Base-by-base conservation (phyloP, 331 rosid species). In the Malus hybrid region DNA sequence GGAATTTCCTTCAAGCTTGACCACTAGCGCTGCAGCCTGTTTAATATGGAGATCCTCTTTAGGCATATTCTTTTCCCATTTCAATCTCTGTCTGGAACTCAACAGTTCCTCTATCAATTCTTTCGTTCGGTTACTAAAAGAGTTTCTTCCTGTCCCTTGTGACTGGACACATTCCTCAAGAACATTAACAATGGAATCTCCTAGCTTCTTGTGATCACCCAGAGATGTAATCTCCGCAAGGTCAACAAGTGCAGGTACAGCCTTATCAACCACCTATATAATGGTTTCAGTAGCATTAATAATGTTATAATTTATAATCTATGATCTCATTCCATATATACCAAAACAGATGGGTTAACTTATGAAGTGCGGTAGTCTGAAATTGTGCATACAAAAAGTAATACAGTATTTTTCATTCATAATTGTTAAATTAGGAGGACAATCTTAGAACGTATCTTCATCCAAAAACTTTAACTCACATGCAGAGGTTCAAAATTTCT, bases 1-100 rank as follows among this genome's bases (percentile, higher is more conserved):
- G 33, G 99, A 94, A 84, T 92, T 94, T 81, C 99, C 99, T 88
- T 94, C 99, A 34, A 94, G 99, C 85, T 94, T 94, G 84, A 94
- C 97, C 56, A 92, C 99, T 36, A 94, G 82, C 0, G 99, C 96
- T 10, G 99, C 99, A 39, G 97, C 99, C 84, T 94, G 99, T 87
- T 94, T 94, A 75, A 94, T 94, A 71, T 89, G 97, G 56, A 94
- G 91, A 75, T 94, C 99, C 83, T 94, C 99, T 84, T 92, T 94
- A 75, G 97, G 97, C 96, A 92, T 92, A 79, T 56, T 85, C 87
- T 94, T 94, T 83, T 94, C 99, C 99, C 97, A 83, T 74, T 88
- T 89, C 77, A 89, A 83, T 84, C 93, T 87, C 83, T 90, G 89
- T 83, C 88, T 89, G 10, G 97, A 86, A 77, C 86, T 80, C 70